Percentiles rank a stretch among this genome's conserved stretches.
Evolutionary conservation across 164 flowering plant species (phyloP).

Genomic region (Piper betle): DNA sequence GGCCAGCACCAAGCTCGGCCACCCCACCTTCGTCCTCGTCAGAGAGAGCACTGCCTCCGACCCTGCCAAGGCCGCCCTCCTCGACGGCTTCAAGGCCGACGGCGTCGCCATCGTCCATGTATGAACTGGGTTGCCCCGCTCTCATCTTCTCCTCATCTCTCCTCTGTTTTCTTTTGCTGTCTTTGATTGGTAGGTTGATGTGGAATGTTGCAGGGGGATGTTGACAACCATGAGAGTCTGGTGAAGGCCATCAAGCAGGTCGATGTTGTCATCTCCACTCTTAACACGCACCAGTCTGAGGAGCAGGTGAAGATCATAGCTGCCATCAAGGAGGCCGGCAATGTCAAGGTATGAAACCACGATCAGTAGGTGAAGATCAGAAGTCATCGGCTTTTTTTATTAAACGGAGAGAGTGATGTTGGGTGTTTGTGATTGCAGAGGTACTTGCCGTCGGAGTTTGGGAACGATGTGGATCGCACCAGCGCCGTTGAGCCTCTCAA

Average conservation of each 20-base stretch:
- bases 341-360: slow-evolving; percentile 27
- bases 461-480: slow-evolving; percentile 38
- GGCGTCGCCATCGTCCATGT: slow-evolving; percentile 4
- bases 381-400: too few relatives aligned
- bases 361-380: too few relatives aligned
- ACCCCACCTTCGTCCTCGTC: slow-evolving; percentile 39
- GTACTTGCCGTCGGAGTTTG: slow-evolving; percentile 59
- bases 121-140: neutral
- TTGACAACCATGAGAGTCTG: slow-evolving; percentile 52
- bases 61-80: slow-evolving; percentile 26
- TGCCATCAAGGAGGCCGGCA: slow-evolving; percentile 34
- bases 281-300: slow-evolving; percentile 24
- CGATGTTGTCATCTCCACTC: slow-evolving; percentile 55
- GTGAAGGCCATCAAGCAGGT: slow-evolving; percentile 58
- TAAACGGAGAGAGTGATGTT: too few relatives aligned
- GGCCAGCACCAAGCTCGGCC: slow-evolving; percentile 42
- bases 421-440: slow-evolving; percentile 20
- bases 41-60: slow-evolving; percentile 33
- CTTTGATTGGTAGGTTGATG: neutral
- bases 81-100: slow-evolving; percentile 3
- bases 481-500: slow-evolving; percentile 30
- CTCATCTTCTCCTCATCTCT: too few relatives aligned
- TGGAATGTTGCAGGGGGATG: slow-evolving; percentile 33
- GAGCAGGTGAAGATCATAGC: neutral
- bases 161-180: neutral